Evolutionary conservation across 2,329 filamentous ascomycete genomes (phyloP).

Genomic region (Calonectria leucothoes): DNA sequence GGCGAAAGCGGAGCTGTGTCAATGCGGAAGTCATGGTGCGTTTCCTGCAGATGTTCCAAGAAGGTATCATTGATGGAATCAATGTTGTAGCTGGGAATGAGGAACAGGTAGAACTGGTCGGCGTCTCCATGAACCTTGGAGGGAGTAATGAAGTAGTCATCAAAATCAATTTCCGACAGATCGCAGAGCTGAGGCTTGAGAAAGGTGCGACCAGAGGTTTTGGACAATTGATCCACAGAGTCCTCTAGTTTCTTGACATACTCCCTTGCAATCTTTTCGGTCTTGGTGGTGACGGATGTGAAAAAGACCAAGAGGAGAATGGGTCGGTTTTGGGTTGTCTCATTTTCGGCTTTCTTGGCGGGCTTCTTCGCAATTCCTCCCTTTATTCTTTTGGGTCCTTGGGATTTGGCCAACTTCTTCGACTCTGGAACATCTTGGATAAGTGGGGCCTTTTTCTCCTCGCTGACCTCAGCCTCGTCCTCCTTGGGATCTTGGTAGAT

Average conservation of each 20-base stretch:
- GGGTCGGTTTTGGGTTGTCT: slow-evolving; percentile 51
- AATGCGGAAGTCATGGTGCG: slow-evolving; percentile 96
- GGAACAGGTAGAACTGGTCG: slow-evolving; percentile 83
- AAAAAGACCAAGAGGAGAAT: slow-evolving; percentile 87
- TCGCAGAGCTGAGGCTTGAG: slow-evolving; percentile 76
- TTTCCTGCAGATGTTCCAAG: slow-evolving; percentile 88
- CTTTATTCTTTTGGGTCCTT: slow-evolving; percentile 63
- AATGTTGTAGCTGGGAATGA: slow-evolving; percentile 94
- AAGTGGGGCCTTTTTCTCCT: slow-evolving; percentile 31
- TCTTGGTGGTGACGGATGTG: slow-evolving; percentile 87
- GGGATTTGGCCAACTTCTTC: slow-evolving; percentile 46
- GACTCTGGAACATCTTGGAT: slow-evolving; percentile 34
- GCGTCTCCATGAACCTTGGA: slow-evolving; percentile 70
- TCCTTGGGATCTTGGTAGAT: slow-evolving; percentile 43
- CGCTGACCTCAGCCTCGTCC: neutral
- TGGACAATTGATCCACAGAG: slow-evolving; percentile 62
- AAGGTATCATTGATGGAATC: slow-evolving; percentile 92
- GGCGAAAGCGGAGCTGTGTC: slow-evolving; percentile 85
- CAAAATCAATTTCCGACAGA: slow-evolving; percentile 87
- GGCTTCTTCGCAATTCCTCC: slow-evolving; percentile 52
- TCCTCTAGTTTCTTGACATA: slow-evolving; percentile 68
- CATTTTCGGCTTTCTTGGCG: slow-evolving; percentile 37
- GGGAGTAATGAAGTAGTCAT: slow-evolving; percentile 88
- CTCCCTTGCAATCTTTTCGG: slow-evolving; percentile 76
- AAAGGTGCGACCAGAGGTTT: slow-evolving; percentile 52